Evolutionary conservation across 176 grass and related monocot species (phyloP), one percentile per base, ranked within the genome.

Genomic region (Rhynchospora pubera): DNA sequence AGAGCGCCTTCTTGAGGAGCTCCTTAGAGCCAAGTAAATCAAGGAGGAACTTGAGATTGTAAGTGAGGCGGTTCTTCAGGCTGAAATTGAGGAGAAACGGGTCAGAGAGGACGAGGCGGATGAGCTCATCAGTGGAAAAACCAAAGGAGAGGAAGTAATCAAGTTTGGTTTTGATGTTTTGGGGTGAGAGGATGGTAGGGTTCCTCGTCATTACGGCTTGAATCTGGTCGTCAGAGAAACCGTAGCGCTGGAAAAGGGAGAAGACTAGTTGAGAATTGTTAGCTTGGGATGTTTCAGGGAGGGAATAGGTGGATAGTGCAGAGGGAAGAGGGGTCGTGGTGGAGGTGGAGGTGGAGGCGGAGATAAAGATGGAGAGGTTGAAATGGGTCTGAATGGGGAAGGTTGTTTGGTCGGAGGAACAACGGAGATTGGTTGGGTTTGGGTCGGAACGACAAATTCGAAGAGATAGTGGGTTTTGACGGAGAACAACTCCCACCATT

Each of bases 131-230:
- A 11, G 12, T n/a, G 34, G 81, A 70, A 62, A 51, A 83, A 23
- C 81, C 81, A 44, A 83, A 83, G 19, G 16, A 11, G 57, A 24
- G 62, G 48, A 91, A 82, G 47, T 86, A 70, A 7, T 91, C 91
- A 57, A 93, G 79, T 77, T 93, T 91, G 76, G 86, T 83, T 1
- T 79, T 79, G 44, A 93, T 7, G 48, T 57, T n/a, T 84, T 64
- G 8, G 84, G 76, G 9, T 48, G n/a, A 10, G 83, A 93, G 86
- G 26, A 91, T 0, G 26, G 5, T 0, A 32, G 77, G 19, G 24
- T 14, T 4, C 1, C 5, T 0, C 61, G 60, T 47, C 32, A 69
- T 14, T 7, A 67, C 44, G 21, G 1, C 7, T 64, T 82, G 8
- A 56, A 93, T 50, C 26, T 85, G 63, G n/a, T 65, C 52, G 14